A percentile compares a stretch with the other conserved stretches of the same genome.
These are phyloP conservation scores for Acanthamoeba quina DNA, from an alignment of 208 protist species.

Conservation along the genomic window DNA sequence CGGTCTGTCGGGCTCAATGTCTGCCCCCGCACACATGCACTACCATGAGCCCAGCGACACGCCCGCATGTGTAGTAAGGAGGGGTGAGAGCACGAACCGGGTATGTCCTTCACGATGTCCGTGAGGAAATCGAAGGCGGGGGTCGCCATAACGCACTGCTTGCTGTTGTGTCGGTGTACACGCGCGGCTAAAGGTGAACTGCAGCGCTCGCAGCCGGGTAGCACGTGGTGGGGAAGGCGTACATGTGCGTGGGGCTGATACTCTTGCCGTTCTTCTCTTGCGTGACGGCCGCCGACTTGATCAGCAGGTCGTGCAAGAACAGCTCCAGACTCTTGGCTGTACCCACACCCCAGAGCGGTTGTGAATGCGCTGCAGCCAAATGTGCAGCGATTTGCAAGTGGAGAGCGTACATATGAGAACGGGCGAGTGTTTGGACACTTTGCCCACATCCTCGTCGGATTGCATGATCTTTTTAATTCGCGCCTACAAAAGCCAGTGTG, in stretches of 20 bases:
- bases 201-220: neutral
- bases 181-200: neutral
- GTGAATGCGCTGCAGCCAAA: neutral
- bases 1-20: conserved; percentile 41
- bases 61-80: neutral
- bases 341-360: neutral
- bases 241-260: conserved; percentile 55
- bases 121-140: conserved; percentile 30
- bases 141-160: neutral
- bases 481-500: neutral
- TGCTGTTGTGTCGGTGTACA: conserved; percentile 9
- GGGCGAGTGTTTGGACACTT: conserved; percentile 58
- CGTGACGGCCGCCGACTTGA: neutral
- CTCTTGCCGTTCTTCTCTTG: conserved; percentile 22
- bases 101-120: conserved; percentile 30
- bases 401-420: conserved; percentile 43
- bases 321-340: conserved; percentile 55
- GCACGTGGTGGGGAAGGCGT: neutral
- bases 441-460: conserved; percentile 59
- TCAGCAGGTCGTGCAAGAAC: conserved; percentile 40
- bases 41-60: neutral
- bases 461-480: conserved; percentile 71
- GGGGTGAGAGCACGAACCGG: neutral
- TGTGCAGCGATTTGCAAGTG: neutral
- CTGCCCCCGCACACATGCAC: neutral